Base-by-base conservation (phyloP, 2,329 filamentous ascomycete genomes). In the Pseudogymnoascus sp. region DNA sequence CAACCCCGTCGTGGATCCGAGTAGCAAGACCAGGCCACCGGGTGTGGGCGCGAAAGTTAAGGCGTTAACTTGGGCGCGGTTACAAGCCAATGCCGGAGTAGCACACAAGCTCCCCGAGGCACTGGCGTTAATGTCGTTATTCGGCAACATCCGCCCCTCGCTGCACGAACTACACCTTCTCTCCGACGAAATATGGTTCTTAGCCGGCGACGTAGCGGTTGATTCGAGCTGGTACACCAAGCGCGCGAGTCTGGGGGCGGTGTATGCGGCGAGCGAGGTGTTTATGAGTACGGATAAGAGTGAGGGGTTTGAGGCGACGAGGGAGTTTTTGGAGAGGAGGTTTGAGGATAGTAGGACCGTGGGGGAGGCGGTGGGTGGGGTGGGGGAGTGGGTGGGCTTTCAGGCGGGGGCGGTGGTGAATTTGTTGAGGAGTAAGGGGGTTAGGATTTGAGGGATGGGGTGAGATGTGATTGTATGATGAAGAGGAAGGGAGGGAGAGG, bases 201-300 rank as follows among this genome's bases (percentile, higher is more conserved):
- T 96, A 3, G 85, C 93, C 0, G 91, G 92, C 61, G 95, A 98
- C 75, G 81, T 79, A 21, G 84, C 87, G 21, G 90, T 97, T 66
- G 93, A 98, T 75, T 84, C 85, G 3, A 88, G 86, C 4, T 99
- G 95, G 95, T 99, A 99, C 71, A 87, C 86, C 1, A 89, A 88
- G 73, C 81, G 88, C 3, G 81, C 85, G 7, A 83, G 80, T 0
- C 75, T 90, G 23, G 81, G 84, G 0, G 81, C 82, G 1, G 81
- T 90, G n/a, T 91, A 90, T 73, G 91, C 91, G 62, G 85, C 87
- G 36, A 84, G 88, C 64, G 95, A 99, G 77, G 80, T 97, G 4
- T 96, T 93, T 77, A 97, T 98, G 92, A 97, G 92, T 21, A 92
- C 89, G 65, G 95, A 98, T 76, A 81, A 80, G 66, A 92, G 88